Percentiles rank a stretch among this genome's conserved stretches.
Conservation (phyloP, 2,329 filamentous ascomycete species). For the Sphaerulina populicola region DNA sequence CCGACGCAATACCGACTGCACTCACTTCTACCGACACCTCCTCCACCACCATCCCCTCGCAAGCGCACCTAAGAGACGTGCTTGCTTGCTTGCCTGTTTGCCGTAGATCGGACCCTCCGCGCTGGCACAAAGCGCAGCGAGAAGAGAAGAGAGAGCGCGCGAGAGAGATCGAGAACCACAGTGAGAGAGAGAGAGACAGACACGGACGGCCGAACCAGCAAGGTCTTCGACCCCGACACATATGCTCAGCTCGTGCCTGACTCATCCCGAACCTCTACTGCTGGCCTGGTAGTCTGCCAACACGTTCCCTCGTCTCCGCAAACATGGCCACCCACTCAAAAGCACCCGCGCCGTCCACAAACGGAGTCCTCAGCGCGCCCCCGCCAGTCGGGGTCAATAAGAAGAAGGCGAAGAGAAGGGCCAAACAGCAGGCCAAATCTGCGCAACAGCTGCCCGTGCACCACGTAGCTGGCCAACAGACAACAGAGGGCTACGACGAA, state of each 20-base stretch:
- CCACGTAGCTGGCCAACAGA: constrained; percentile 18
- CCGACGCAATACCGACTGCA: background rate
- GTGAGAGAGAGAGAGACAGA: background rate
- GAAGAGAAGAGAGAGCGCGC: background rate
- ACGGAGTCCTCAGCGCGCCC: constrained; percentile 28
- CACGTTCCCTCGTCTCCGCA: background rate
- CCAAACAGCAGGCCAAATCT: constrained; percentile 68
- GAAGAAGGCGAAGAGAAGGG: constrained; percentile 90
- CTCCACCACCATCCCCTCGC: background rate
- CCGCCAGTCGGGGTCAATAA: constrained; percentile 55
- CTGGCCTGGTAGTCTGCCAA: background rate
- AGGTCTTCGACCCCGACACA: background rate
- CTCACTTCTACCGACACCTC: background rate
- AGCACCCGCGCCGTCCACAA: constrained; percentile 23
- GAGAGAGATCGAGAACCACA: too few species aligned
- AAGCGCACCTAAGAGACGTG: background rate
- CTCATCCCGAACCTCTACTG: background rate
- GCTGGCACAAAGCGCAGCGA: background rate
- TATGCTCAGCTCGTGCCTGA: background rate
- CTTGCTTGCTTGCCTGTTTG: background rate
- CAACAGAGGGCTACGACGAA: constrained; percentile 38
- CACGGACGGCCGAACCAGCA: background rate
- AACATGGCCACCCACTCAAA: constrained; percentile 4
- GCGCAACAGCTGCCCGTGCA: constrained; percentile 36
- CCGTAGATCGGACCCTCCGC: too few species aligned